phyloP scores from a whole-genome alignment of 2,329 filamentous ascomycete genomes.

The Ophiostoma quercus region DNA sequence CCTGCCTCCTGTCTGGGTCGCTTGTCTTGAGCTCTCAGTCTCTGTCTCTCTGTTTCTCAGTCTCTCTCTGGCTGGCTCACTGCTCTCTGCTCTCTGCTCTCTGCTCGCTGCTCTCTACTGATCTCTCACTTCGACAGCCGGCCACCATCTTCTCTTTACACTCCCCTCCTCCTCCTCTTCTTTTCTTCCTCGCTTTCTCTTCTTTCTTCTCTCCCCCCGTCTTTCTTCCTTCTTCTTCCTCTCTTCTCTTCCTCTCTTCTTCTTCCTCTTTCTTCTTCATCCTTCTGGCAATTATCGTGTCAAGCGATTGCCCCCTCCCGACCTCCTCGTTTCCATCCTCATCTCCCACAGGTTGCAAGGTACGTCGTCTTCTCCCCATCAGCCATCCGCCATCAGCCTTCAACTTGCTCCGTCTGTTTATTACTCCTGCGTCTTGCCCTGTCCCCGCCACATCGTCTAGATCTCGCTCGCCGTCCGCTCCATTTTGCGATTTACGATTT shows the following conservation, averaged over 20 bases:
- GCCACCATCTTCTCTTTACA: constrained; percentile 24
- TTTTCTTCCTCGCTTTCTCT: constrained; percentile 25
- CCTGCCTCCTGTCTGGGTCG: constrained; percentile 23
- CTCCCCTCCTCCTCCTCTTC: constrained; percentile 23
- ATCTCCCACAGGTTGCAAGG: constrained; percentile 12
- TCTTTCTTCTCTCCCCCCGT: constrained; percentile 25
- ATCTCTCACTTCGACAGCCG: constrained; percentile 19
- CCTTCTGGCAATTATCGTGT: constrained; percentile 15
- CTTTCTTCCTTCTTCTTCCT: constrained; percentile 30
- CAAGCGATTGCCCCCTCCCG: constrained; percentile 13
- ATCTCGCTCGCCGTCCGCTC: constrained; percentile 11
- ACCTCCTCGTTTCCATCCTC: constrained; percentile 15
- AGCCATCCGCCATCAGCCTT: background rate
- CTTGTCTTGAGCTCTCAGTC: constrained; percentile 13
- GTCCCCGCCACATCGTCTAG: constrained; percentile 13
- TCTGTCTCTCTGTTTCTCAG: constrained; percentile 11
- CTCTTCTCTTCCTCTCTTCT: background rate
- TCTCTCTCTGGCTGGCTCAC: background rate
- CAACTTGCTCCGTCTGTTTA: background rate
- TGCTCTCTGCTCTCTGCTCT: constrained; percentile 9
- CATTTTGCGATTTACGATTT: constrained; percentile 9
- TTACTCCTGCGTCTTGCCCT: background rate
- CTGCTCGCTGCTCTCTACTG: background rate
- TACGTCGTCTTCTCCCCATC: constrained; percentile 7
- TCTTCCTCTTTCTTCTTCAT: constrained; percentile 28